Percentiles rank a stretch among this genome's conserved stretches.
Evolutionary conservation across 106 monocot genomes (phyloP).

Genomic region (Platanthera zijinensis): DNA sequence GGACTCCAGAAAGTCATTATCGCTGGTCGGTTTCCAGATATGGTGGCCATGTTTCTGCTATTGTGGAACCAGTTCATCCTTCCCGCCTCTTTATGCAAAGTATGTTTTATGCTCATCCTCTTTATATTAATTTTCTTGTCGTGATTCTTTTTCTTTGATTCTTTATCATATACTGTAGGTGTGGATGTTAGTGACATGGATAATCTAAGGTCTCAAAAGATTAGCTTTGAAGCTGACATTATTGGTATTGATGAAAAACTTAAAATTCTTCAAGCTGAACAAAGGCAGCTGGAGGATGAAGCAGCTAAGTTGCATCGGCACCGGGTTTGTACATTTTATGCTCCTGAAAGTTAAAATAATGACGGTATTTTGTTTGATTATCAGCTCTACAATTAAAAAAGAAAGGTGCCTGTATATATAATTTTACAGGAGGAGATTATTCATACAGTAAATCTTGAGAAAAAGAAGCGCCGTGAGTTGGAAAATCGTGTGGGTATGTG

Average conservation of each 20-base stretch:
- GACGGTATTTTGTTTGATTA: not conserved
- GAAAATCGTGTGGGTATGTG: constrained; percentile 72
- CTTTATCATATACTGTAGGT: constrained; percentile 25
- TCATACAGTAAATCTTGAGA: constrained; percentile 36
- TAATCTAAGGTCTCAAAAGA: constrained; percentile 39
- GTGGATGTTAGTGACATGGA: constrained; percentile 68
- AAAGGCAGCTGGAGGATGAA: constrained; percentile 77
- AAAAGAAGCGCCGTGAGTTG: constrained; percentile 56
- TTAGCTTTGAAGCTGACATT: constrained; percentile 51
- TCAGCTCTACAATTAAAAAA: not conserved
- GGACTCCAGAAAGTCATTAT: constrained; percentile 98
- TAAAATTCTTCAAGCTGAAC: constrained; percentile 52
- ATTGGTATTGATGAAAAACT: constrained; percentile 40
- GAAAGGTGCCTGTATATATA: not conserved
- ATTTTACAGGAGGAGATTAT: constrained; percentile 59
- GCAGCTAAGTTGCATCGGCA: constrained; percentile 59
- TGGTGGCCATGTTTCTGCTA: constrained; percentile 76
- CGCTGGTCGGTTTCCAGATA: constrained; percentile 85
- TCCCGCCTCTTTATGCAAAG: constrained; percentile 77
- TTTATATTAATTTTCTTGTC: constrained; percentile 1
- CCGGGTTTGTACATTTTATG: constrained; percentile 30
- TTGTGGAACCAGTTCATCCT: constrained; percentile 50
- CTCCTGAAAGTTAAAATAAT: not conserved
- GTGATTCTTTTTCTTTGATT: constrained; percentile 2
- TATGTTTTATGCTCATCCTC: constrained; percentile 25